Evolutionary conservation across 352 stramenopile genomes (phyloP).

Genomic region (Phytophthora foliorum): DNA sequence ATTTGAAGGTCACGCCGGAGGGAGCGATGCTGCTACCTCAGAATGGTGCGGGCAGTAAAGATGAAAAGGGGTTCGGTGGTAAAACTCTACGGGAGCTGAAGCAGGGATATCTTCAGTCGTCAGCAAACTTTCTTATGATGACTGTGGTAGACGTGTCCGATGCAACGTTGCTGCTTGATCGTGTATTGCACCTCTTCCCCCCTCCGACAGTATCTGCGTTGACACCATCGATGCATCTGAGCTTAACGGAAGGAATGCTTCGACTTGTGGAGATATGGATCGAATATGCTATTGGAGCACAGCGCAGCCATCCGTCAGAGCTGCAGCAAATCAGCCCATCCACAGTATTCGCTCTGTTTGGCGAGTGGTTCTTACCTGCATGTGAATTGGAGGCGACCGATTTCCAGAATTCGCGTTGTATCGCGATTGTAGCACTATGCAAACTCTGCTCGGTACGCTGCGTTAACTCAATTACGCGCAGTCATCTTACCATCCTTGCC

Average conservation of each 20-base stretch:
- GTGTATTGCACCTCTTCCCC: slow-evolving; percentile 83
- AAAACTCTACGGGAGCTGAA: slow-evolving; percentile 70
- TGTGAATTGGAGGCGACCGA: slow-evolving; percentile 77
- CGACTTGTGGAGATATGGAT: slow-evolving; percentile 86
- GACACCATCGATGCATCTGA: slow-evolving; percentile 70
- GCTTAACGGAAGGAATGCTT: slow-evolving; percentile 80
- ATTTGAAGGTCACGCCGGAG: slow-evolving; percentile 72
- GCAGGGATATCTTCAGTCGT: slow-evolving; percentile 76
- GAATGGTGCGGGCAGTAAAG: slow-evolving; percentile 35
- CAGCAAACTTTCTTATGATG: slow-evolving; percentile 78
- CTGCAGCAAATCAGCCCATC: slow-evolving; percentile 83
- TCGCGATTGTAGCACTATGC: slow-evolving; percentile 83
- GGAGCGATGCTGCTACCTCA: slow-evolving; percentile 65
- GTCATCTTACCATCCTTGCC: slow-evolving; percentile 71
- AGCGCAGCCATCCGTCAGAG: slow-evolving; percentile 58
- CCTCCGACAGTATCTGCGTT: slow-evolving; percentile 74
- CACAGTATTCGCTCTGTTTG: slow-evolving; percentile 85
- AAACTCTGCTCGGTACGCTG: slow-evolving; percentile 81
- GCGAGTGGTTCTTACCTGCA: slow-evolving; percentile 88
- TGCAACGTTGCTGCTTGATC: slow-evolving; percentile 84
- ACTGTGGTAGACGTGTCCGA: slow-evolving; percentile 61
- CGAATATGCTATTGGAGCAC: slow-evolving; percentile 76
- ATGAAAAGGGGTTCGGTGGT: slow-evolving; percentile 31
- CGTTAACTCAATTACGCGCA: slow-evolving; percentile 64
- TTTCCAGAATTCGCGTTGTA: slow-evolving; percentile 82